Evolutionary conservation across 1,139 yeast species (phyloP), one percentile per base, ranked within the genome.

Genomic region (Geotrichum carabidarum): DNA sequence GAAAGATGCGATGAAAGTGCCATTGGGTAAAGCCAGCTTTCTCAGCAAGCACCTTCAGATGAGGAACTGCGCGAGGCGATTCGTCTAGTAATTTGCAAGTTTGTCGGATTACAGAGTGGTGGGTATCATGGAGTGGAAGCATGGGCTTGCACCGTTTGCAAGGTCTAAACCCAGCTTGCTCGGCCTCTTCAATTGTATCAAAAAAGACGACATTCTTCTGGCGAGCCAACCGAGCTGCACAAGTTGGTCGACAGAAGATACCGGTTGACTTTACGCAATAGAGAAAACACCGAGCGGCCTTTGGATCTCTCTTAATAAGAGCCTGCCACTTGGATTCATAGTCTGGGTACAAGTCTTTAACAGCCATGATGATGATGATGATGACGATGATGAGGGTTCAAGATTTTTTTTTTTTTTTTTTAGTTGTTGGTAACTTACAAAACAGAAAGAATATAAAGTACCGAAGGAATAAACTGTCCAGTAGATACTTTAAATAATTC

Each of bases 1-100:
- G 65, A 56, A 68, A 68, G n/a, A 63, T 58, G 6, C 71, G 57
- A 50, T 62, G 66, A 44, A 52, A 52, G 22, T 68, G 68, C 70
- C 70, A 67, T 53, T 65, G 64, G 2, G 71, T 65, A 30, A 66
- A 57, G 1, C 64, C 62, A 7, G 58, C 63, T 18, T 50, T 43
- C 36, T 58, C 55, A 15, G 63, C 59, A 40, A 68, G 52, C 17
- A 58, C 57, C 46, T 54, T 55, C 15, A 63, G 54, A 3, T 57
- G 55, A 1, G 60, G 59, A 17, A 52, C 51, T 22, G 48, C 44
- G 18, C 52, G 54, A 36, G 59, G 57, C 17, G 56, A 50, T 46
- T 52, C 50, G 45, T 48, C 57, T 17, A 54, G 53, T 27, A 51
- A 48, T 47, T 43, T 38, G 54, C 66, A 55, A n/a, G 61, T 56